Evolutionary conservation across 768 basidiomycete genomes (phyloP), one percentile per base, ranked within the genome.

Genomic region (Lepiota venenata): DNA sequence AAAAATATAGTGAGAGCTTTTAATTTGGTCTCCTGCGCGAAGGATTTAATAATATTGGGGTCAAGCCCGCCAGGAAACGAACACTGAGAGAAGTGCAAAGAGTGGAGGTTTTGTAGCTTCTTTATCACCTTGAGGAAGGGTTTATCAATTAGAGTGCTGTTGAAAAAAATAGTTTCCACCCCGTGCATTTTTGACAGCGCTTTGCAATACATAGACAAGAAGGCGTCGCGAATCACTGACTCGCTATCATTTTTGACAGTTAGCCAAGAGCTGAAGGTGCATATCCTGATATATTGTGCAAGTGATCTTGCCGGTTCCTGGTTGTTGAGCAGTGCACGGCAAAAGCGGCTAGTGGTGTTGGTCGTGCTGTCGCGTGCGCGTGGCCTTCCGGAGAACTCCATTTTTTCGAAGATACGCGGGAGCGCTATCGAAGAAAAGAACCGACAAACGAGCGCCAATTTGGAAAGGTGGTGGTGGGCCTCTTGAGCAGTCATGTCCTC

Each of bases 401-500:
- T n/a, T 3, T 59, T 60, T 22, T 69, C 63, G 57, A 74, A 79
- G 3, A 77, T 61, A 25, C 72, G 72, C 0, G 77, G 72, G 10
- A 74, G 59, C n/a, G 68, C 64, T 1, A 69, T 20, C 7, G 69
- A 68, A 48, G 66, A 70, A 48, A 80, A 80, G 55, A 74, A 71
- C 12, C 69, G 69, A 56, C 79, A 80, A 35, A 75, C 74, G 27
- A 63, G 63, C 5, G 74, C 71, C 21, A 80, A 66, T 21, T 58
- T 66, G 9, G 61, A 61, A 2, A 74, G 52, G 7, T 56, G 45
- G 14, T 41, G 57, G 15, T 56, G 61, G 29, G 57, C 55, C n/a
- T 71, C 60, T 2, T 47, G 44, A 6, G 45, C 44, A 38, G 57
- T 52, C 32, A 52, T 56, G 0, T 59, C 47, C 15, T 60, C 50